These are phyloP conservation scores for Paraphoma sp. DNA, from an alignment of 2,329 filamentous ascomycete genomes.

Conservation along the genomic window DNA sequence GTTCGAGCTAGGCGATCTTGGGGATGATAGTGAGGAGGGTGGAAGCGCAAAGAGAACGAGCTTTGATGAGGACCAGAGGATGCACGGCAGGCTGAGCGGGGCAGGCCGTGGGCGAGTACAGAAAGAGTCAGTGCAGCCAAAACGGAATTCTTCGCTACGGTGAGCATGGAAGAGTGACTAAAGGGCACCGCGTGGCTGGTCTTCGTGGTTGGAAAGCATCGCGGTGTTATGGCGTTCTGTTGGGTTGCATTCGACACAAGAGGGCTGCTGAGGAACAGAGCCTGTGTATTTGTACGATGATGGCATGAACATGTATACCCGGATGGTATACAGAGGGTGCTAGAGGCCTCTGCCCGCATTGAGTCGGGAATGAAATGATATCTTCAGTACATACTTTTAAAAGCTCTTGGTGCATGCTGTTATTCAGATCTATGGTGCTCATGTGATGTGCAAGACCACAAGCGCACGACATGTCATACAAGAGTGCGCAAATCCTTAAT, in stretches of 20 bases:
- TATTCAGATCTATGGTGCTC: too few relatives aligned
- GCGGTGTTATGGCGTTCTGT: conserved; percentile 18
- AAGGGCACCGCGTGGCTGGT: conserved; percentile 11
- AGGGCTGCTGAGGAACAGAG: conserved; percentile 12
- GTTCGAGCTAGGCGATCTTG: conserved; percentile 79
- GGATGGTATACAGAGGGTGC: background rate
- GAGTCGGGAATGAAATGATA: conserved; percentile 4
- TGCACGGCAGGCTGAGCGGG: conserved; percentile 29
- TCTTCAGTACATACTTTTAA: background rate
- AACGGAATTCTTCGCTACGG: conserved; percentile 25
- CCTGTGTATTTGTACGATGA: conserved; percentile 9
- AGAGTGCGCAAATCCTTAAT: too few relatives aligned
- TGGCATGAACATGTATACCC: conserved; percentile 9
- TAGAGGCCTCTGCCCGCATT: background rate
- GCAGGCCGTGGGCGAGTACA: conserved; percentile 36
- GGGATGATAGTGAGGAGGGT: conserved; percentile 67
- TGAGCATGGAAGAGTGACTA: conserved; percentile 7
- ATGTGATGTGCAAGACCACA: too few relatives aligned
- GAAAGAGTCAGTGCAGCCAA: conserved; percentile 37
- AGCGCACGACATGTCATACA: too few relatives aligned
- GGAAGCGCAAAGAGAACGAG: conserved; percentile 41
- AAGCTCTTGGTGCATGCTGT: background rate
- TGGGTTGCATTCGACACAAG: conserved; percentile 1
- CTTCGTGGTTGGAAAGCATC: conserved; percentile 10
- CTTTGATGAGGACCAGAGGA: conserved; percentile 37